Conservation (phyloP, 805 yeast species). For the Saccharomycopsis babjevae region DNA sequence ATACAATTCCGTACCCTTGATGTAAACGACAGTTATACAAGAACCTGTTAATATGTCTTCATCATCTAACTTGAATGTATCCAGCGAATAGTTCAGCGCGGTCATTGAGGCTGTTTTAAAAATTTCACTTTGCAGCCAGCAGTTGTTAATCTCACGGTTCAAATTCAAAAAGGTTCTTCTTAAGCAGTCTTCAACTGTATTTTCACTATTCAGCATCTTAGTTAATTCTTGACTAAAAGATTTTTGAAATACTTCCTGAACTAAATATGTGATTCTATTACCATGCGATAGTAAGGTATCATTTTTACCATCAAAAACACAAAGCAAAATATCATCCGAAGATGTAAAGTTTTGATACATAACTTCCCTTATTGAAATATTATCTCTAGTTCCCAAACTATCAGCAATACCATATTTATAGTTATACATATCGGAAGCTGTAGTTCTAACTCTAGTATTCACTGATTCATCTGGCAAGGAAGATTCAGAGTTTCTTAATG, state of each 20-base stretch:
- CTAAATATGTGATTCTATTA: constrained; percentile 57
- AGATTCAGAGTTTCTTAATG: constrained; percentile 60
- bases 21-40: constrained; percentile 71
- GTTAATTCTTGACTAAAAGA: constrained; percentile 59
- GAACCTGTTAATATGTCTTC: constrained; percentile 76
- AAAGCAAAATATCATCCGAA: constrained; percentile 69
- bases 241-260: constrained; percentile 62
- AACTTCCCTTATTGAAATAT: constrained; percentile 69
- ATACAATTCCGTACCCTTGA: constrained; percentile 59
- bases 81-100: constrained; percentile 19
- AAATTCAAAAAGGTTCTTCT: constrained; percentile 70
- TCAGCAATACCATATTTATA: constrained; percentile 91
- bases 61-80: constrained; percentile 24
- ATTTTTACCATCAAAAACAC: constrained; percentile 77
- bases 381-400: constrained; percentile 56
- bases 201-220: constrained; percentile 29
- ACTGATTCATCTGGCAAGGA: constrained; percentile 81
- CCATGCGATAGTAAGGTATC: constrained; percentile 36
- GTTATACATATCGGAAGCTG: constrained; percentile 67
- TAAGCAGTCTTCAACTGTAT: constrained; percentile 61
- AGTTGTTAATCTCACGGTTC: constrained; percentile 70
- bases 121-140: constrained; percentile 13
- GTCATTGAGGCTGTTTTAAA: not conserved
- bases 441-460: constrained; percentile 79
- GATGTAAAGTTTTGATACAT: constrained; percentile 83